These are phyloP conservation scores for Allodekkera sacchari DNA, from an alignment of 805 yeast genomes.

Conservation along the genomic window DNA sequence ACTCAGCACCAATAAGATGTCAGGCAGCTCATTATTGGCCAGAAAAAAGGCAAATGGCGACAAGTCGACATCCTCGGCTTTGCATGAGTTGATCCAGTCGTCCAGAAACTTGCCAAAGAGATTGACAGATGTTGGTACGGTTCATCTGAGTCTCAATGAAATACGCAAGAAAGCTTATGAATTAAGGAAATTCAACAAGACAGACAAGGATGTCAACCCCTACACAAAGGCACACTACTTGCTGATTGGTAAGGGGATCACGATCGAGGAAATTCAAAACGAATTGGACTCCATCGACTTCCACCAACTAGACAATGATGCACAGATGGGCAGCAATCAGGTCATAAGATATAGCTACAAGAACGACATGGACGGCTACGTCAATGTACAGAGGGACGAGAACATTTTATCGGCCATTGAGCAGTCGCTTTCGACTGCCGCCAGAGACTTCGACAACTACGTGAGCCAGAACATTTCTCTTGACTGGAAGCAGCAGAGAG, in stretches of 20 bases:
- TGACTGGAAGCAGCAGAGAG: constrained; percentile 79
- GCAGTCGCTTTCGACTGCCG: constrained; percentile 62
- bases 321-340: neutral
- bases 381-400: constrained; percentile 70
- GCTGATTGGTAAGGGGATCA: constrained; percentile 81
- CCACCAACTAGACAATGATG: constrained; percentile 8
- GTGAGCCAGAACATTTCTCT: constrained; percentile 63
- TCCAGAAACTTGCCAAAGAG: constrained; percentile 64
- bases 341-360: neutral
- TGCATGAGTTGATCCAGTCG: constrained; percentile 71
- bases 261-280: constrained; percentile 72
- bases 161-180: constrained; percentile 59
- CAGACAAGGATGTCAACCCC: constrained; percentile 29
- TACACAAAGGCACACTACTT: constrained; percentile 78
- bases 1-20: neutral
- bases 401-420: constrained; percentile 77
- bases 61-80: constrained; percentile 13
- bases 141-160: constrained; percentile 74
- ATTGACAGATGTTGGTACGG: constrained; percentile 64
- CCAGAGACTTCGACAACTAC: constrained; percentile 74
- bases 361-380: constrained; percentile 50
- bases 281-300: constrained; percentile 39
- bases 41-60: neutral
- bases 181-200: constrained; percentile 36
- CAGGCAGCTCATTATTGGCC: neutral